Conservation (phyloP, 78 protist species). For the Speleostelium caveatum region DNA sequence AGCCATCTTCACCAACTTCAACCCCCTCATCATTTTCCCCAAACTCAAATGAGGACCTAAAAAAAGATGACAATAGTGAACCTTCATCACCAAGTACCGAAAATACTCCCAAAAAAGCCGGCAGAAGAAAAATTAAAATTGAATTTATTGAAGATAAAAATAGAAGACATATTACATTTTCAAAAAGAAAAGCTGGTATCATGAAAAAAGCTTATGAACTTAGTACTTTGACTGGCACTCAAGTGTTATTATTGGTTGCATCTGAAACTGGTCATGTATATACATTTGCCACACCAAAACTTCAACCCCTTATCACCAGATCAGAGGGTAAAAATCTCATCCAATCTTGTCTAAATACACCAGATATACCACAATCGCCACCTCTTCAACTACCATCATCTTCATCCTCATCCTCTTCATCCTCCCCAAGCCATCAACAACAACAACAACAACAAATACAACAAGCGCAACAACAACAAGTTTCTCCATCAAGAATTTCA, state of each 20-base stretch:
- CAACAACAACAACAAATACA: conserved; percentile 16
- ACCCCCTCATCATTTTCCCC: conserved; percentile 31
- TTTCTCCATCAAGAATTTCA: background rate
- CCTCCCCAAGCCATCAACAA: background rate
- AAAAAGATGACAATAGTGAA: conserved; percentile 41
- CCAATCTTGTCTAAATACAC: conserved; percentile 75
- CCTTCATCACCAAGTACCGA: conserved; percentile 48
- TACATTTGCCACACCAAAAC: conserved; percentile 96
- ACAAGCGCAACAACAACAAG: background rate
- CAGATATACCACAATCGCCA: background rate
- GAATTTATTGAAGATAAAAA: conserved; percentile 93
- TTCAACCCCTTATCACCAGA: conserved; percentile 93
- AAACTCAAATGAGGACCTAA: conserved; percentile 20
- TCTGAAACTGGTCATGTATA: conserved; percentile 97
- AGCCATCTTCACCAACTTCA: conserved; percentile 65
- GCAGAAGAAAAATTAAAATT: conserved; percentile 93
- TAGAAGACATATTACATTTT: conserved; percentile 94
- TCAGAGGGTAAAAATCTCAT: conserved; percentile 82
- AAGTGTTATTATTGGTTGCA: conserved; percentile 93
- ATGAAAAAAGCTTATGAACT: conserved; percentile 95
- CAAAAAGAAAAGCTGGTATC: conserved; percentile 92
- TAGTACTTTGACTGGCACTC: conserved; percentile 94
- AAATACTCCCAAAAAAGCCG: conserved; percentile 78
- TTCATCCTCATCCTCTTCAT: background rate
- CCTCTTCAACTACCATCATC: background rate